A percentile compares a stretch with the other conserved stretches of the same genome.
Conservation (phyloP, 805 yeast genomes). For the Teunomyces atbi region DNA sequence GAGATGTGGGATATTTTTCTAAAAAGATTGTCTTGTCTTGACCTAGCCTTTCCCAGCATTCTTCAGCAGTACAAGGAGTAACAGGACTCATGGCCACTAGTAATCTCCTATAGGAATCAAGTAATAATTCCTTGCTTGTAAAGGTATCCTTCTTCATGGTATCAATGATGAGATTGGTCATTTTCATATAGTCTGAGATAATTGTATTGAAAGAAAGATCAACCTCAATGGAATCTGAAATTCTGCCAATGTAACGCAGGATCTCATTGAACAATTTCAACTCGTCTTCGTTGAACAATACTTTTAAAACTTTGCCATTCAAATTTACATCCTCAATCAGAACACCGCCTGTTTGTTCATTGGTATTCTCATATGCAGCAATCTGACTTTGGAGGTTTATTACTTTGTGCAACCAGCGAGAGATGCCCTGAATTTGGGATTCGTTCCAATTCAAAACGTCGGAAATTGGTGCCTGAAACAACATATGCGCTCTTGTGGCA, state of each 20-base stretch:
- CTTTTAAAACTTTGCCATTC: conserved; percentile 16
- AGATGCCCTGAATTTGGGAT: conserved; percentile 77
- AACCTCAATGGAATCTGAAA: conserved; percentile 58
- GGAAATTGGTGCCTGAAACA: conserved; percentile 86
- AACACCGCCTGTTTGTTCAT: conserved; percentile 6
- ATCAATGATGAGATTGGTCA: conserved; percentile 50
- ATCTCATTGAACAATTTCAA: conserved; percentile 55
- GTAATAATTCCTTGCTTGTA: conserved; percentile 40
- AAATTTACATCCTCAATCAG: conserved; percentile 18
- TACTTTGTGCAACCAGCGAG: conserved; percentile 78
- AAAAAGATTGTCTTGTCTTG: conserved; percentile 51
- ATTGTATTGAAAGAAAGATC: conserved; percentile 76
- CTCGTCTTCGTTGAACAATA: conserved; percentile 44
- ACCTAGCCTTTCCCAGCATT: conserved; percentile 60
- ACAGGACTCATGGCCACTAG: conserved; percentile 74
- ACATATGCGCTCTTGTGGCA: conserved; percentile 87
- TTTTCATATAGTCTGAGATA: conserved; percentile 86
- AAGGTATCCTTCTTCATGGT: conserved; percentile 33
- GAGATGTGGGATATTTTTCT: conserved; percentile 64
- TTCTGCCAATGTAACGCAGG: conserved; percentile 45
- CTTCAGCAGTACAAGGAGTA: conserved; percentile 80
- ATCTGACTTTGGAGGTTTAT: conserved; percentile 28
- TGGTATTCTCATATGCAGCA: conserved; percentile 1
- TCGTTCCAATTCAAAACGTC: conserved; percentile 92
- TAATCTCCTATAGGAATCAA: conserved; percentile 52